Conservation (phyloP, 306 rosid species). For the Macrotyloma uniflorum region DNA sequence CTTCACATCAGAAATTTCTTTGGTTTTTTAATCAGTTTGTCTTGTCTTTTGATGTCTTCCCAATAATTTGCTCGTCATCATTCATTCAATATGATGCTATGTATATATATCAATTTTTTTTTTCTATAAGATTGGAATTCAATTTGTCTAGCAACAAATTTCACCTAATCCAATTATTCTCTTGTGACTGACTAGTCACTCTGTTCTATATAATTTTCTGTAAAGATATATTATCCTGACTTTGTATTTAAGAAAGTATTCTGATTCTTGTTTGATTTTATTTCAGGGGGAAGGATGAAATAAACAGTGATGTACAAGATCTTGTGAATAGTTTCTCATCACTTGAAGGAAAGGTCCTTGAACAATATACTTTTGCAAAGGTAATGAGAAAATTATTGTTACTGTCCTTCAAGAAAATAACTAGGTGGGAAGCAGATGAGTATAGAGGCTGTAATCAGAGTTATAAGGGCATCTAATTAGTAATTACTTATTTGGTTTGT, state of each 20-base stretch:
- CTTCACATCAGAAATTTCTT: neutral
- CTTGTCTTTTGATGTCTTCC: neutral
- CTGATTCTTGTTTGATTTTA: constrained; percentile 39
- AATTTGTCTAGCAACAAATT: constrained; percentile 28
- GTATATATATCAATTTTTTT: neutral
- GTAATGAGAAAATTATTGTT: constrained; percentile 47
- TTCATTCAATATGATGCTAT: neutral
- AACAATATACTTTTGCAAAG: constrained; percentile 96
- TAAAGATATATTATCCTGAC: constrained; percentile 1
- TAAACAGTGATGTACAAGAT: constrained; percentile 77
- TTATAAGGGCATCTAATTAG: neutral
- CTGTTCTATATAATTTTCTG: constrained; percentile 26
- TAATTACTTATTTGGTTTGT: neutral
- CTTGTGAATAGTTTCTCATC: constrained; percentile 72
- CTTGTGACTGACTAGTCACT: constrained; percentile 21
- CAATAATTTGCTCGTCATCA: constrained; percentile 13
- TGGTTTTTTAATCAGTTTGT: constrained; percentile 3
- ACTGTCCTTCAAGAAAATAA: constrained; percentile 17
- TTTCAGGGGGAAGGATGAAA: constrained; percentile 82
- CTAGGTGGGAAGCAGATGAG: constrained; percentile 9
- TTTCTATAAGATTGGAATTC: constrained; percentile 8
- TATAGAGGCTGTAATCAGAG: constrained; percentile 15
- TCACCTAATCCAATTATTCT: constrained; percentile 28
- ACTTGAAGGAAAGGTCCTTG: constrained; percentile 94
- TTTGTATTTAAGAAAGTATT: constrained; percentile 33